Percentiles rank a stretch among this genome's conserved stretches.
Evolutionary conservation across 768 basidiomycete species (phyloP).

Genomic region (Glaciozyma antarctica): DNA sequence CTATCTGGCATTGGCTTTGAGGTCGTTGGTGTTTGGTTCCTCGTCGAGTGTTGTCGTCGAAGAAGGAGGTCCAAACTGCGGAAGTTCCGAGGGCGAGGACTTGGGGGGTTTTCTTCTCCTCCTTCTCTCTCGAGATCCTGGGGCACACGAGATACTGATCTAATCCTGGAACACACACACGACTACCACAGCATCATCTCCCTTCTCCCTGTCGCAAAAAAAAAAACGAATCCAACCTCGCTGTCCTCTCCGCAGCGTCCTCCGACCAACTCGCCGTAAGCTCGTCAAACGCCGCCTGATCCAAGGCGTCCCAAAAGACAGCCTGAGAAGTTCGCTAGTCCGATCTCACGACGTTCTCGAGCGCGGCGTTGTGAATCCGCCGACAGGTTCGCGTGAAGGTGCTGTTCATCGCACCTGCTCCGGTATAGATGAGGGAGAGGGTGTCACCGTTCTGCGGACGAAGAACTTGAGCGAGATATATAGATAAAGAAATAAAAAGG

Average conservation of each 20-base stretch:
- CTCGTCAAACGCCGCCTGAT: background rate
- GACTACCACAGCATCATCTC: too few species aligned
- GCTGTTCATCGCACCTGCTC: conserved; percentile 69
- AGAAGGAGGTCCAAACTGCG: too few species aligned
- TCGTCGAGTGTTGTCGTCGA: too few species aligned
- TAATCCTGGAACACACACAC: too few species aligned
- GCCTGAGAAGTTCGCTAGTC: background rate
- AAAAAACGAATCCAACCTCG: too few species aligned
- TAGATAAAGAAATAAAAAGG: conserved; percentile 26
- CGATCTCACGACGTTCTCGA: background rate
- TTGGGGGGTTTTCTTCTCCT: too few species aligned
- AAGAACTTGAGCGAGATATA: background rate
- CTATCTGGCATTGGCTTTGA: too few species aligned
- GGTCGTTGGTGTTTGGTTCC: too few species aligned
- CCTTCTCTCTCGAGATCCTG: too few species aligned
- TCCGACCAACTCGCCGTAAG: background rate
- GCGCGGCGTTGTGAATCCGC: background rate
- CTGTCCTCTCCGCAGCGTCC: background rate
- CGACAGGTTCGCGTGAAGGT: conserved; percentile 68
- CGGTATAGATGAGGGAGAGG: conserved; percentile 85
- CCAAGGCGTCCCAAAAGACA: background rate
- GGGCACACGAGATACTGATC: too few species aligned
- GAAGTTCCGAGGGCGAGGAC: too few species aligned
- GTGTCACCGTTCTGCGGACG: conserved; percentile 68
- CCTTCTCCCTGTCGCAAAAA: too few species aligned